Evolutionary conservation across 1,284 basidiomycete species (phyloP).

Genomic region (Xerocomus minutiporus): DNA sequence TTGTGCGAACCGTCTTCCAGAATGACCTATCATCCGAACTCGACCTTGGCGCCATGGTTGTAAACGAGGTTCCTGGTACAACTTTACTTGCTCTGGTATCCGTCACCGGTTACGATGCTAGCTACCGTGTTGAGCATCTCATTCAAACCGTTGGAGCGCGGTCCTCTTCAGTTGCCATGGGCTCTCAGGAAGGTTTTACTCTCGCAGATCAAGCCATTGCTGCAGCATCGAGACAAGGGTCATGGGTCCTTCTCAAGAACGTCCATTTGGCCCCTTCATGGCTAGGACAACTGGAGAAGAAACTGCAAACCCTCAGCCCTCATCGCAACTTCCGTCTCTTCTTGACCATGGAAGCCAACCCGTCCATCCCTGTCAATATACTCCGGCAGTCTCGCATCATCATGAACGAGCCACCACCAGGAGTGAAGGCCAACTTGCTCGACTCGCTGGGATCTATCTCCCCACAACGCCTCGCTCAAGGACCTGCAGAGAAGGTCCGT

Average conservation of each 20-base stretch:
- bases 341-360: constrained; percentile 94
- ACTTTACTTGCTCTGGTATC: constrained; percentile 90
- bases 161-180: constrained; percentile 91
- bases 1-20: constrained; percentile 72
- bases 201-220: constrained; percentile 93
- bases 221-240: constrained; percentile 82
- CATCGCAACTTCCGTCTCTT: constrained; percentile 90
- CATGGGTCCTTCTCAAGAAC: constrained; percentile 95
- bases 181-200: constrained; percentile 95
- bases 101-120: constrained; percentile 94
- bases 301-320: constrained; percentile 87
- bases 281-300: constrained; percentile 94
- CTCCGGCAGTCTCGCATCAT: constrained; percentile 90
- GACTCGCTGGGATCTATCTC: constrained; percentile 84
- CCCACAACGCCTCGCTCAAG: constrained; percentile 64
- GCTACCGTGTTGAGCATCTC: constrained; percentile 89
- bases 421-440: constrained; percentile 89
- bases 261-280: constrained; percentile 92
- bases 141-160: constrained; percentile 71
- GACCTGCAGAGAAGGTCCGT: constrained; percentile 87
- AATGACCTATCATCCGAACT: constrained; percentile 76
- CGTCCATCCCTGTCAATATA: constrained; percentile 90
- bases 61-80: constrained; percentile 71
- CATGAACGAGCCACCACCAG: constrained; percentile 97
- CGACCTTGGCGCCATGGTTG: constrained; percentile 74